These are phyloP conservation scores for Leptographium galeiforme DNA, from an alignment of 2,329 filamentous ascomycete species.

Conservation along the genomic window DNA sequence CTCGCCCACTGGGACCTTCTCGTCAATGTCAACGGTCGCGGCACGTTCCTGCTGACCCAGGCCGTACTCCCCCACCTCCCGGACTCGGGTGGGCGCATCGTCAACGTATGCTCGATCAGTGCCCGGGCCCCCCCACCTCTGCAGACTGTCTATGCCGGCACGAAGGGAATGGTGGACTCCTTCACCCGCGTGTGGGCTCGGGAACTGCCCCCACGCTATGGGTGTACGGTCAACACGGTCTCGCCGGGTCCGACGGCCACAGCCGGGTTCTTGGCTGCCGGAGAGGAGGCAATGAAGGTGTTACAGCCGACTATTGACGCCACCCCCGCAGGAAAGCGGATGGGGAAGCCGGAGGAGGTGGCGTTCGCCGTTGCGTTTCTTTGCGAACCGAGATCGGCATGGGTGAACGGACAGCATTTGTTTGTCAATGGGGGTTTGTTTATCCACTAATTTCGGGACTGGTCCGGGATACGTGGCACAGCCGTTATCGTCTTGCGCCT, in stretches of 20 bases:
- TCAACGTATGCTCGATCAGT: conserved; percentile 46
- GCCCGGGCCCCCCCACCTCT: conserved; percentile 18
- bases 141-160: conserved; percentile 10
- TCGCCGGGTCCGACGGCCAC: conserved; percentile 45
- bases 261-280: conserved; percentile 12
- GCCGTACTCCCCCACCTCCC: conserved; percentile 36
- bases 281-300: conserved; percentile 25
- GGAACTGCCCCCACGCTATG: conserved; percentile 37
- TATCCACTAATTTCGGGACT: conserved; percentile 7
- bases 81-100: conserved; percentile 27
- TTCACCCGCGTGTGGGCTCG: conserved; percentile 45
- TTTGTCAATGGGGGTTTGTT: conserved; percentile 16
- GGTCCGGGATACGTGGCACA: no score
- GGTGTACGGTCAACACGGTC: conserved; percentile 48
- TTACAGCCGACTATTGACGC: conserved; percentile 27
- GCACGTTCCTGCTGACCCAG: conserved; percentile 37
- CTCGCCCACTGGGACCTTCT: conserved; percentile 36
- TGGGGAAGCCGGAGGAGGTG: conserved; percentile 31
- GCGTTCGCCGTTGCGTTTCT: conserved; percentile 32
- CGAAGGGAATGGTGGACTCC: conserved; percentile 40
- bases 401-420: conserved; percentile 29
- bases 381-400: conserved; percentile 28
- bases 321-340: conserved; percentile 26
- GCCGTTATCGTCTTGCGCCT: no score
- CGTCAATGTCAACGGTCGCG: conserved; percentile 45